Conservation (phyloP, 2,329 filamentous ascomycete genomes). For the Talaromyces pinophilus region DNA sequence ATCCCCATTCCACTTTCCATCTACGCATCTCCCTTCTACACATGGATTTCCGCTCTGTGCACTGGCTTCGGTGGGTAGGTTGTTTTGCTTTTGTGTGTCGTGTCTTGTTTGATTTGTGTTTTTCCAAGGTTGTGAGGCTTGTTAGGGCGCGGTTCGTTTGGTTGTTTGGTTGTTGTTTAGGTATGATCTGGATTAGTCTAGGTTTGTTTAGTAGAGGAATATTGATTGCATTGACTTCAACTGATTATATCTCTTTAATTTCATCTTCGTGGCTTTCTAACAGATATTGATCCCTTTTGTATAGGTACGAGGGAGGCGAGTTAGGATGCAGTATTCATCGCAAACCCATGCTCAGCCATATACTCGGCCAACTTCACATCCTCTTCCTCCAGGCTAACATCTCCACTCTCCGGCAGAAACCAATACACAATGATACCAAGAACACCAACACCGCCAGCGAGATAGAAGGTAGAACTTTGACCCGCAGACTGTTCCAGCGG, state of each 20-base stretch:
- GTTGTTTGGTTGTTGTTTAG: not conserved
- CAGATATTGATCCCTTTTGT: too few species aligned
- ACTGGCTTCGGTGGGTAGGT: not conserved
- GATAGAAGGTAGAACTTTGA: conserved; percentile 36
- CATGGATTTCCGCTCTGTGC: not conserved
- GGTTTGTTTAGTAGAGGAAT: not conserved
- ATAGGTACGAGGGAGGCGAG: too few species aligned
- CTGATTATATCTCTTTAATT: not conserved
- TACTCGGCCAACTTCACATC: conserved; percentile 31
- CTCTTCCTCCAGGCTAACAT: conserved; percentile 33
- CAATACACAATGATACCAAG: conserved; percentile 34
- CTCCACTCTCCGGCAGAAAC: conserved; percentile 35
- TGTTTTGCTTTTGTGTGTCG: not conserved
- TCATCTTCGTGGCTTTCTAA: not conserved
- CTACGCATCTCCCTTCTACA: not conserved
- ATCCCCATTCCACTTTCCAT: not conserved
- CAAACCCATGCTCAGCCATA: conserved; percentile 29
- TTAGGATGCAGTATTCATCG: not conserved
- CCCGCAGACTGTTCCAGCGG: conserved; percentile 35
- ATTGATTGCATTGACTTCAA: not conserved
- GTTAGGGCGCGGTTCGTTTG: not conserved
- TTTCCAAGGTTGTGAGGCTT: not conserved
- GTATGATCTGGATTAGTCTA: not conserved
- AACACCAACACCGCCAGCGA: conserved; percentile 34
- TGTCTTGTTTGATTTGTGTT: not conserved